Evolutionary conservation across 352 stramenopile genomes (phyloP).

Genomic region (Globisporangium spiculum): DNA sequence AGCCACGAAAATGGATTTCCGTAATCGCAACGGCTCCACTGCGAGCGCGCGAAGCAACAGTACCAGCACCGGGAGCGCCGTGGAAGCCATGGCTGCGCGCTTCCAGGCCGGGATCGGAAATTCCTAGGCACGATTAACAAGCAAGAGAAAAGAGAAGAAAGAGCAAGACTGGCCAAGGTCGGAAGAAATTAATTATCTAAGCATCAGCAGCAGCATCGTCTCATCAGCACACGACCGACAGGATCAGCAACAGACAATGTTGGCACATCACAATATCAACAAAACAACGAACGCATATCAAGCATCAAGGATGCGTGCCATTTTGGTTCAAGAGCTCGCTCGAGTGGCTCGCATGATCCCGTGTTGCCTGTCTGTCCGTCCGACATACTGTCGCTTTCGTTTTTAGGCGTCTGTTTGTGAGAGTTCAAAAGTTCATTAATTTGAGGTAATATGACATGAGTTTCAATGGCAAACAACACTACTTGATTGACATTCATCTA

Average conservation of each 20-base stretch:
- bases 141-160: not conserved
- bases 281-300: constrained; percentile 5
- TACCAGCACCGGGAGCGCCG: constrained; percentile 10
- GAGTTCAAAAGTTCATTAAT: not conserved
- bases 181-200: constrained; percentile 12
- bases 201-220: constrained; percentile 4
- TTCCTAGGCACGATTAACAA: not conserved
- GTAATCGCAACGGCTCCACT: constrained; percentile 32
- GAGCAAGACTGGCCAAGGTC: not conserved
- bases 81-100: constrained; percentile 21
- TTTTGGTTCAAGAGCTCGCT: not conserved
- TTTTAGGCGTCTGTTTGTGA: constrained; percentile 4
- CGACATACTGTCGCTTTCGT: not conserved
- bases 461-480: not conserved
- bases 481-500: not conserved
- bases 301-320: not conserved
- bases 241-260: not conserved
- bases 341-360: not conserved
- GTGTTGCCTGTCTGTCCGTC: constrained; percentile 1
- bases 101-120: constrained; percentile 14
- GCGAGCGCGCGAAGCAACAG: constrained; percentile 21
- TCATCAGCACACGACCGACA: not conserved
- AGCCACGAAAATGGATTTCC: constrained; percentile 39
- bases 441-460: constrained; percentile 3
- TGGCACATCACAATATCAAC: not conserved